A percentile compares a stretch with the other conserved stretches of the same genome.
phyloP scores from a whole-genome alignment of 176 grass and related monocot genomes.

The Hyparrhenia diplandra region DNA sequence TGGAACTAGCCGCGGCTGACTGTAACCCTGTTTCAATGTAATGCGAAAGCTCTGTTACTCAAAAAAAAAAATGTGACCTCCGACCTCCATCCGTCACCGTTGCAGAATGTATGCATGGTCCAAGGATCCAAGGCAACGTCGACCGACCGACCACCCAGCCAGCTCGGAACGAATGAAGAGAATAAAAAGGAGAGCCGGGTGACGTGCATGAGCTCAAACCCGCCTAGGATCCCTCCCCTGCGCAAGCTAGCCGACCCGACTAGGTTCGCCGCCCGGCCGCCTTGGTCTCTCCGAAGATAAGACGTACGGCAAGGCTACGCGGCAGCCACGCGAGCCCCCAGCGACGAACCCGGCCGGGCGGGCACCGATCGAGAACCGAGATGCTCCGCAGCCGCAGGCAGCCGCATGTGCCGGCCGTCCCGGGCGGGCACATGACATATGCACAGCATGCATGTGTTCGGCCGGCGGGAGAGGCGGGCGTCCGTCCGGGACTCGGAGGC shows the following conservation, averaged over 20 bases:
- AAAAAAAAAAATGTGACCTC: no score
- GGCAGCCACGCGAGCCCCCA: background rate
- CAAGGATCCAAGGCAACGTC: no score
- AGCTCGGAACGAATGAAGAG: no score
- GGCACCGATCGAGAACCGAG: background rate
- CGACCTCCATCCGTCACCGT: no score
- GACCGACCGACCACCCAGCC: no score
- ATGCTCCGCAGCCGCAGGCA: background rate
- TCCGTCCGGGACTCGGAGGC: no score
- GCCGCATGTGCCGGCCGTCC: conserved; percentile 5
- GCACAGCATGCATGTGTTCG: background rate
- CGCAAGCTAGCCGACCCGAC: background rate
- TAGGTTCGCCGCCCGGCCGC: conserved; percentile 6
- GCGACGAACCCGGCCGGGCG: background rate
- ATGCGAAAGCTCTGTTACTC: no score
- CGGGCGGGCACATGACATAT: background rate
- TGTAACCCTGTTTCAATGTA: no score
- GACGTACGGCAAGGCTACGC: background rate
- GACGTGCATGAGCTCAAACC: background rate
- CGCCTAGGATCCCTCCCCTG: conserved; percentile 10
- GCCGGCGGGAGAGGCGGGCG: background rate
- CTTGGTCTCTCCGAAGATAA: background rate
- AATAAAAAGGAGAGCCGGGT: no score
- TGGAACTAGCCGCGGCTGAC: no score
- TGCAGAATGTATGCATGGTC: no score